Evolutionary conservation across 2,329 filamentous ascomycete species (phyloP), one percentile per base, ranked within the genome.

Genomic region (Apiospora aurea): DNA sequence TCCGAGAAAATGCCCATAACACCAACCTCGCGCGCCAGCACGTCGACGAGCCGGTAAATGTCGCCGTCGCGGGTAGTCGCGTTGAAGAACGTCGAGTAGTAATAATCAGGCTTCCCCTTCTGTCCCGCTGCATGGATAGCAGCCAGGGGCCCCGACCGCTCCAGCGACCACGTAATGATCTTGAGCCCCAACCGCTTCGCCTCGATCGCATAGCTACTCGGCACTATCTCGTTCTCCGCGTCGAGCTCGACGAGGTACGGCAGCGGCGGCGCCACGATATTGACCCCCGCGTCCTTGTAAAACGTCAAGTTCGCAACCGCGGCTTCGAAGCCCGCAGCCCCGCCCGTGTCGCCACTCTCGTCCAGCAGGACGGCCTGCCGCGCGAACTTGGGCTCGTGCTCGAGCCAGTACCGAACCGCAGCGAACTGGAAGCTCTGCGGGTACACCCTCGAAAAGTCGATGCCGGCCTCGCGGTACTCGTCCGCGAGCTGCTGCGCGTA

Each of bases 161-260:
- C 92, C 66, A 93, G 85, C 10, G 87, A 89, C 92, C 92, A 94
- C 0, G 90, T 87, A 57, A 93, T 86, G 73, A 94, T 89, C 68
- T 91, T 86, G 61, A 94, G 82, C 0, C 89, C 90, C 8, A 90
- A 86, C 75, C 87, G 83, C 78, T 89, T 90, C 26, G 90, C 91
- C 67, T 85, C 85, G 64, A 81, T 82, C 5, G 92, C 91, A 75
- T 94, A 94, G 51, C 82, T 82, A 64, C 88, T 91, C 5, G 91
- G 89, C 7, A 92, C 85, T 53, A 93, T 90, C 75, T 86, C 85
- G 73, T 85, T 85, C 5, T 85, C 81, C 34, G 84, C 81, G 43
- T 83, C 82, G 38, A 87, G 80, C 0, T 86, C 82, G 14, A 93
- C 86, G 26, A 93, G 86, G 73, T 91, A 91, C 70, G 86, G 86